These are phyloP conservation scores for Sherardia arvensis DNA, from an alignment of 257 asterid genomes.

Conservation along the genomic window DNA sequence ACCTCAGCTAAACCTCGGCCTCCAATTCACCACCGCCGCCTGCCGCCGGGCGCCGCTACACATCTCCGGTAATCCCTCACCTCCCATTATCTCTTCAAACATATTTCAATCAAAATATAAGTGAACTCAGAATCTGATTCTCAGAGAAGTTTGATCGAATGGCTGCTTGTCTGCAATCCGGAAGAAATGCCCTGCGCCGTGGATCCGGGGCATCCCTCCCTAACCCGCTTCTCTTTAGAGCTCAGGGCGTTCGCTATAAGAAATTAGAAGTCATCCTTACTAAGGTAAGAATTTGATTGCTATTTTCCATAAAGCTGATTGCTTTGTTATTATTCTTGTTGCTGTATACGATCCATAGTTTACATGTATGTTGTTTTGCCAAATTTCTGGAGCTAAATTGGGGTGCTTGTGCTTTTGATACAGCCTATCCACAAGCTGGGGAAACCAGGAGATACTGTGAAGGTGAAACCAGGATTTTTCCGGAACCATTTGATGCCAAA, in stretches of 20 bases:
- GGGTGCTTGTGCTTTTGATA: conserved; percentile 1
- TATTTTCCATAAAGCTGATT: neutral
- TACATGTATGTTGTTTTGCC: neutral
- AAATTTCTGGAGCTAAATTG: neutral
- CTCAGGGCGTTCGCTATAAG: conserved; percentile 36
- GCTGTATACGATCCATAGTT: too few relatives aligned
- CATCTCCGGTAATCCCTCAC: neutral
- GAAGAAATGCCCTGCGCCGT: conserved; percentile 18
- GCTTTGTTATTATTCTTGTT: too few relatives aligned
- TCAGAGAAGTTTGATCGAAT: conserved; percentile 3
- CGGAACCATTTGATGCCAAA: conserved; percentile 98
- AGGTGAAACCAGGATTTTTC: conserved; percentile 93
- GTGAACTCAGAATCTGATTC: neutral
- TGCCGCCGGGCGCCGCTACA: neutral
- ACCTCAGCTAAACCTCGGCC: neutral
- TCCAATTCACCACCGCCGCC: neutral
- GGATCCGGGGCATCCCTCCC: conserved; percentile 16
- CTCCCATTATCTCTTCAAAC: neutral
- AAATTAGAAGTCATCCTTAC: conserved; percentile 42
- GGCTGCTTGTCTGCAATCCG: conserved; percentile 27
- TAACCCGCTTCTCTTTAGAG: conserved; percentile 28
- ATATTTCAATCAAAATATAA: neutral
- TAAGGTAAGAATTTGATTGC: neutral
- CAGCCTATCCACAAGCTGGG: conserved; percentile 64
- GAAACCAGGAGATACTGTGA: conserved; percentile 82